These are phyloP conservation scores for Delphinella strobiligena DNA, from an alignment of 2,329 filamentous ascomycete genomes.

Conservation along the genomic window DNA sequence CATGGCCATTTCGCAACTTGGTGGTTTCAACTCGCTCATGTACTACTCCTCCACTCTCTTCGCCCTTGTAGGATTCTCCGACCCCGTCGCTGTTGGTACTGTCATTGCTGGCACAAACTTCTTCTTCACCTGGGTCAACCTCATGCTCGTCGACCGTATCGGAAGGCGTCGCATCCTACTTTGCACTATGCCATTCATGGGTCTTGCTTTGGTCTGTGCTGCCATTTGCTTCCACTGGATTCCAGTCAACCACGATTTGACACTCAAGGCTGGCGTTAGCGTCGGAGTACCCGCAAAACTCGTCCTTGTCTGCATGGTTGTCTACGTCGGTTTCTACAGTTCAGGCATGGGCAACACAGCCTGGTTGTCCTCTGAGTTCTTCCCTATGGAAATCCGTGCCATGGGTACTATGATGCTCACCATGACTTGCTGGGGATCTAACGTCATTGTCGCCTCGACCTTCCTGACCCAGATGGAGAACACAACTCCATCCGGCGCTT, in stretches of 20 bases:
- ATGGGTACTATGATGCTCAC: slow-evolving; percentile 38
- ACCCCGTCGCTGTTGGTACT: slow-evolving; percentile 35
- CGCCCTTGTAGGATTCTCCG: slow-evolving; percentile 36
- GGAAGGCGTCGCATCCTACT: slow-evolving; percentile 35
- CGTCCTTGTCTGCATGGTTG: slow-evolving; percentile 33
- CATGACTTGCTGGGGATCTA: slow-evolving; percentile 32
- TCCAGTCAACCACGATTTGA: slow-evolving; percentile 31
- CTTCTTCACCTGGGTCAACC: slow-evolving; percentile 37
- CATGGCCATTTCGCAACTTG: slow-evolving; percentile 37
- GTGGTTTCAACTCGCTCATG: slow-evolving; percentile 35
- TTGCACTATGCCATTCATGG: slow-evolving; percentile 34
- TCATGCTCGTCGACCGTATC: slow-evolving; percentile 33
- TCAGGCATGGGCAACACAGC: slow-evolving; percentile 35
- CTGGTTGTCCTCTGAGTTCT: slow-evolving; percentile 37
- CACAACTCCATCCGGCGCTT: slow-evolving; percentile 38
- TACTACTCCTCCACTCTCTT: slow-evolving; percentile 32
- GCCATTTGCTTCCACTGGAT: slow-evolving; percentile 36
- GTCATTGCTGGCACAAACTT: slow-evolving; percentile 37
- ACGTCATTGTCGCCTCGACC: slow-evolving; percentile 39
- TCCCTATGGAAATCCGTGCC: slow-evolving; percentile 37
- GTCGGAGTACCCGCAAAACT: slow-evolving; percentile 21
- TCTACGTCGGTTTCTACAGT: slow-evolving; percentile 30
- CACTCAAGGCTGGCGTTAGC: slow-evolving; percentile 22
- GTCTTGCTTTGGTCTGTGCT: slow-evolving; percentile 28
- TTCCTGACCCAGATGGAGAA: slow-evolving; percentile 40